A percentile compares a stretch with the other conserved stretches of the same genome.
phyloP scores from a whole-genome alignment of 2,329 filamentous ascomycete genomes.

The Metarhizium robertsii region DNA sequence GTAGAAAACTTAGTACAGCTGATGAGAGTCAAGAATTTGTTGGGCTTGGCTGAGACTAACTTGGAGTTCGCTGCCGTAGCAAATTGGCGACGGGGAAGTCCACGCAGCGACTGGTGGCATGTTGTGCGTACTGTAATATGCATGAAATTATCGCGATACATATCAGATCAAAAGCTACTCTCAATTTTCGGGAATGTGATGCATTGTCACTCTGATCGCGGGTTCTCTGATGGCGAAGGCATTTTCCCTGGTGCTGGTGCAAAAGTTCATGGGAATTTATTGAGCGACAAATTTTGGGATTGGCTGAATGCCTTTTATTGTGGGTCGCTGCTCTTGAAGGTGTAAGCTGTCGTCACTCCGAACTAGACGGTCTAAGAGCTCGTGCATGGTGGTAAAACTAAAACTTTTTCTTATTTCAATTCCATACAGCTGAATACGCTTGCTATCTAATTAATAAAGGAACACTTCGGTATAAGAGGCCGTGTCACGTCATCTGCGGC shows the following conservation, averaged over 20 bases:
- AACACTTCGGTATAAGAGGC: background rate
- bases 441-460: background rate
- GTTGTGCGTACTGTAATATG: conserved; percentile 16
- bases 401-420: background rate
- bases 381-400: background rate
- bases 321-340: background rate
- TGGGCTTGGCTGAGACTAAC: background rate
- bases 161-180: background rate
- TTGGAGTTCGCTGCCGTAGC: conserved; percentile 19
- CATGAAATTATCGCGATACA: conserved; percentile 16
- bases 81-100: conserved; percentile 14
- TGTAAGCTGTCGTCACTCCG: background rate
- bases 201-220: background rate
- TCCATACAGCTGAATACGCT: background rate
- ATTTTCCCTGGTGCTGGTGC: background rate
- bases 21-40: background rate
- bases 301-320: background rate
- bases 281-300: background rate
- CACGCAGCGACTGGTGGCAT: conserved; percentile 10
- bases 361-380: background rate
- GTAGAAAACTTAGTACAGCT: background rate
- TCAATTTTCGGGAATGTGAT: background rate
- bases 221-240: background rate
- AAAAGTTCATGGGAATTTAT: background rate
- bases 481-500: conserved; percentile 11